A percentile compares a stretch with the other conserved stretches of the same genome.
Conservation (phyloP, 2,329 filamentous ascomycete species). For the Bipolaris bicolor region DNA sequence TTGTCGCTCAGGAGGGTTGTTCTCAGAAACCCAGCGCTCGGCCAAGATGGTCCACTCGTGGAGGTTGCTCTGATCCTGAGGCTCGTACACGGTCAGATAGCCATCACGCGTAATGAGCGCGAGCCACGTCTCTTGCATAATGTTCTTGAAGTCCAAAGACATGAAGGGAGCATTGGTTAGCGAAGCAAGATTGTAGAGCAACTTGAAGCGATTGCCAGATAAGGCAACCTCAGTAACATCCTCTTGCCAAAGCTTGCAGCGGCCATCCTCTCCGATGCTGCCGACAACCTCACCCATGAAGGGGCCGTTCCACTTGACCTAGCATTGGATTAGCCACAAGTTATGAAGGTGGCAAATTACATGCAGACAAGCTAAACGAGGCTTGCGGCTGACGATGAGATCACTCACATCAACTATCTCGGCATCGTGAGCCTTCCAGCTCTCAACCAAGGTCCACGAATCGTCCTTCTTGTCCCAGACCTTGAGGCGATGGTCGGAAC, state of each 20-base stretch:
- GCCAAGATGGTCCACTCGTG: constrained; percentile 77
- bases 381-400: constrained; percentile 23
- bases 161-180: constrained; percentile 74
- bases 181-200: constrained; percentile 65
- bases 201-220: constrained; percentile 80
- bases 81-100: constrained; percentile 79
- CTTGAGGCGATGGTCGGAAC: constrained; percentile 89
- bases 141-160: constrained; percentile 85
- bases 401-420: constrained; percentile 81
- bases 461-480: constrained; percentile 83
- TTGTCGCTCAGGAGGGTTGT: constrained; percentile 68
- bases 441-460: constrained; percentile 82
- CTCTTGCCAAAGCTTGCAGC: constrained; percentile 91
- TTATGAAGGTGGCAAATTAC: constrained; percentile 22
- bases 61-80: constrained; percentile 81
- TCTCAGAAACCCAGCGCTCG: constrained; percentile 73
- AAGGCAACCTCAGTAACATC: constrained; percentile 78
- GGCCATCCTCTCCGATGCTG: constrained; percentile 86
- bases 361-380: constrained; percentile 28
- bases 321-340: constrained; percentile 28
- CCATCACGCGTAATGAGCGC: constrained; percentile 85
- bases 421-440: constrained; percentile 87
- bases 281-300: constrained; percentile 88
- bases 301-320: constrained; percentile 93
- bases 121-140: constrained; percentile 83